These are phyloP conservation scores for Annulohypoxylon maeteangense DNA, from an alignment of 495 filamentous ascomycete species.

Conservation along the genomic window DNA sequence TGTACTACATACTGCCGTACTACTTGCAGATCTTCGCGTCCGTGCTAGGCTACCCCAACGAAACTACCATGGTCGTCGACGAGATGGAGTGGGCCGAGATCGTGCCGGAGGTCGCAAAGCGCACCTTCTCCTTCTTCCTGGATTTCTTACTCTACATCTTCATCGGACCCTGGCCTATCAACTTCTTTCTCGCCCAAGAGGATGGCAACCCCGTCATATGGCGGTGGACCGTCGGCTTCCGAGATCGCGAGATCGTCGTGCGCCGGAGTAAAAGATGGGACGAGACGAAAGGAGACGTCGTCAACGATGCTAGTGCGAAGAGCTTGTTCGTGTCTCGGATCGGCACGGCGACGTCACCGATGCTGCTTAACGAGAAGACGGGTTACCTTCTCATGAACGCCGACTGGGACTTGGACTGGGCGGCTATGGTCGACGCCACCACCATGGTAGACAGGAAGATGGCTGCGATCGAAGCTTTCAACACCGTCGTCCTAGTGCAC, in stretches of 20 bases:
- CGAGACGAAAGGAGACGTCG: conserved; percentile 56
- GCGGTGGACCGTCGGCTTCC: conserved; percentile 76
- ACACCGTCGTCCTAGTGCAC: conserved; percentile 72
- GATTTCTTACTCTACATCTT: conserved; percentile 77
- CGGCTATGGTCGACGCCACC: conserved; percentile 74
- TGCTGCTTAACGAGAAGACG: conserved; percentile 73
- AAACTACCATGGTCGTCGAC: conserved; percentile 66
- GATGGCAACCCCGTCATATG: conserved; percentile 70
- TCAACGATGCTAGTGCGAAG: conserved; percentile 45
- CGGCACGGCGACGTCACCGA: conserved; percentile 66
- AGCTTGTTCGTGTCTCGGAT: conserved; percentile 52
- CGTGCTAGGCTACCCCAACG: conserved; percentile 68
- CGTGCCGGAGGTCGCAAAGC: conserved; percentile 58
- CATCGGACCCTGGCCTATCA: conserved; percentile 78
- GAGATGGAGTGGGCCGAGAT: conserved; percentile 62
- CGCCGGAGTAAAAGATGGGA: conserved; percentile 72
- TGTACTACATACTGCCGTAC: conserved; percentile 68
- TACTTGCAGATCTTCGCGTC: conserved; percentile 72
- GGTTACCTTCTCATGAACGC: conserved; percentile 81
- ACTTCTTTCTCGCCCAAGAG: conserved; percentile 68
- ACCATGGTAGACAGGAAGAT: conserved; percentile 69
- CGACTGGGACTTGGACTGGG: conserved; percentile 85
- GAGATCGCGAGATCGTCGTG: conserved; percentile 77
- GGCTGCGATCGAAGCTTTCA: conserved; percentile 66
- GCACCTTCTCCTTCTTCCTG: conserved; percentile 69